Conservation (phyloP, 352 stramenopile species). For the Phytophthora foliorum region DNA sequence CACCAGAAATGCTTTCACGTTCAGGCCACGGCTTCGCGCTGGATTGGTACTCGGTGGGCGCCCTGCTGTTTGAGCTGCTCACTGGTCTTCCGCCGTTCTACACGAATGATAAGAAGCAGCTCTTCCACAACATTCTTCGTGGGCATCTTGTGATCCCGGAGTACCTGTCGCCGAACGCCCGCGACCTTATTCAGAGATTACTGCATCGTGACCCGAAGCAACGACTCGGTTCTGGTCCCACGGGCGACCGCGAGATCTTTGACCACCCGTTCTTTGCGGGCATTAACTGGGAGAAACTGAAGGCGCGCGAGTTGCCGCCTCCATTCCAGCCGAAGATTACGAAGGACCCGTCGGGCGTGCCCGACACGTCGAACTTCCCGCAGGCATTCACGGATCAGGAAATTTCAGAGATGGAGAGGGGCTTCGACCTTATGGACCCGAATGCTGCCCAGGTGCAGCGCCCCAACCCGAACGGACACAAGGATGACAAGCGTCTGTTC, state of each 20-base stretch:
- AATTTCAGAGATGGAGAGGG: slow-evolving; percentile 88
- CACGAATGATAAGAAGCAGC: slow-evolving; percentile 90
- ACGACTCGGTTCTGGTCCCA: slow-evolving; percentile 76
- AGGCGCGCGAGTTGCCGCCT: slow-evolving; percentile 77
- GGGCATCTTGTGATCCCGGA: slow-evolving; percentile 85
- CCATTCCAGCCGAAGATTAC: slow-evolving; percentile 90
- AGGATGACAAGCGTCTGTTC: slow-evolving; percentile 83
- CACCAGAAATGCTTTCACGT: slow-evolving; percentile 85
- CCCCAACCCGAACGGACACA: slow-evolving; percentile 56
- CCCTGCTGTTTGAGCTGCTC: slow-evolving; percentile 82
- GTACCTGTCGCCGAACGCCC: slow-evolving; percentile 78
- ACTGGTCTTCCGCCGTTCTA: slow-evolving; percentile 90
- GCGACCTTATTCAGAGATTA: slow-evolving; percentile 84
- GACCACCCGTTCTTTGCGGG: slow-evolving; percentile 86
- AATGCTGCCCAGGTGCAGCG: slow-evolving; percentile 74
- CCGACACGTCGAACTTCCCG: slow-evolving; percentile 89
- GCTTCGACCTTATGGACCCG: slow-evolving; percentile 71
- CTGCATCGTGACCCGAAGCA: slow-evolving; percentile 86
- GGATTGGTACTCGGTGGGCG: slow-evolving; percentile 89
- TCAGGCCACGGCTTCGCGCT: slow-evolving; percentile 85
- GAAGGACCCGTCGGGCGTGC: slow-evolving; percentile 71
- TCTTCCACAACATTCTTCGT: slow-evolving; percentile 93
- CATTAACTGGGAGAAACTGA: slow-evolving; percentile 91
- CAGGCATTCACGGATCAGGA: slow-evolving; percentile 89
- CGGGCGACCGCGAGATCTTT: slow-evolving; percentile 86